Evolutionary conservation across 2,329 filamentous ascomycete genomes (phyloP), one percentile per base, ranked within the genome.

Genomic region (Lachnellula hyalina): DNA sequence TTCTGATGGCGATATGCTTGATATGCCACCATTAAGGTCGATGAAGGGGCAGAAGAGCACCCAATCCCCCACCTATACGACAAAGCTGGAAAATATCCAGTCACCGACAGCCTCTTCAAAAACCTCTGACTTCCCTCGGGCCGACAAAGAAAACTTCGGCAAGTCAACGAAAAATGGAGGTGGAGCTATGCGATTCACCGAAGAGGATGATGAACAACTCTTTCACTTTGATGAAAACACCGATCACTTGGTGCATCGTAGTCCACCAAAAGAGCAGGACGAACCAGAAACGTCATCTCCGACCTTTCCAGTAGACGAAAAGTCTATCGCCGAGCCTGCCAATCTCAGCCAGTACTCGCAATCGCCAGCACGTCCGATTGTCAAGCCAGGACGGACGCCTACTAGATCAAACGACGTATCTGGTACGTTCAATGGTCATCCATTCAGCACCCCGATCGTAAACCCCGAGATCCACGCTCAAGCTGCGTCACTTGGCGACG

Each of bases 361-460:
- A 15, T 64, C 63, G 8, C 62, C 63, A 4, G 61, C 59, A 23
- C 59, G 54, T 21, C 47, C 51, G 0, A 65, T 63, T 25, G 17
- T 55, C 15, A 51, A 45, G 36, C 49, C 57, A 11, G 19, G 21
- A 36, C 11, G 21, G 11, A n/a, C 25, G n/a, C n/a, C 45, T 19
- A 6, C 46, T 32, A 23, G 49, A 25, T 35, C 57, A 14, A 53
- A 47, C 8, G 59, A 58, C 9, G n/a, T 59, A 9, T 58, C 78
- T 14, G 79, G 79, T 2, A 82, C 79, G n/a, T 81, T 80, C 61
- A 79, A 75, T 62, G 79, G 79, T 44, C 63, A 63, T 19, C 73
- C 79, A 14, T 75, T 83, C 47, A 71, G 74, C 36, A 79, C 82
- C 70, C 74, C 77, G 2, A 71, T 82, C 14, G 74, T 83, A 46